These are phyloP conservation scores for Skeletonema potamos DNA, from an alignment of 108 stramenopile species.

Conservation along the genomic window DNA sequence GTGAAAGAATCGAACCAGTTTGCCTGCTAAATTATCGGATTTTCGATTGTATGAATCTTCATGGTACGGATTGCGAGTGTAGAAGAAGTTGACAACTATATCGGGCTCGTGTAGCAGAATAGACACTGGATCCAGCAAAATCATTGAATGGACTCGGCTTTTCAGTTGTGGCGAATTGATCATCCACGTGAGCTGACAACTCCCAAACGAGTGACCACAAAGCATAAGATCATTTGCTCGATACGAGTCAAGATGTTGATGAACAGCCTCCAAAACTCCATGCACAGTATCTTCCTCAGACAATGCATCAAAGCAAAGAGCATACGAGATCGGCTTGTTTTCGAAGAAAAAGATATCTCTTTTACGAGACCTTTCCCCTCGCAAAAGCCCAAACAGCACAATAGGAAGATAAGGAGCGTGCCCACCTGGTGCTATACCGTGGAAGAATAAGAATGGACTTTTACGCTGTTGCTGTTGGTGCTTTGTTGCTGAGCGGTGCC, in stretches of 20 bases:
- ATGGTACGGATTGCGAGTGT: slow-evolving; percentile 39
- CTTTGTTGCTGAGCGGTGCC: slow-evolving; percentile 54
- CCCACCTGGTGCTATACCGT: slow-evolving; percentile 89
- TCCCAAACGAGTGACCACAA: slow-evolving; percentile 89
- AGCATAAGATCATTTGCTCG: slow-evolving; percentile 34
- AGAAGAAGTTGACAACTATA: slow-evolving; percentile 83
- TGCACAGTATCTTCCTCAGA: slow-evolving; percentile 65
- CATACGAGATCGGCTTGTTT: slow-evolving; percentile 61
- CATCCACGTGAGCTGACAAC: slow-evolving; percentile 78
- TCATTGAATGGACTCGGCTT: slow-evolving; percentile 45
- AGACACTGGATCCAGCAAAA: slow-evolving; percentile 85
- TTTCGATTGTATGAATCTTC: slow-evolving; percentile 6
- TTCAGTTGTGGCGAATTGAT: slow-evolving; percentile 31
- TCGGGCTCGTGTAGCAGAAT: slow-evolving; percentile 81
- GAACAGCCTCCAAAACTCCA: slow-evolving; percentile 62
- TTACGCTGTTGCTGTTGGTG: slow-evolving; percentile 1
- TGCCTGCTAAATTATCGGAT: not conserved
- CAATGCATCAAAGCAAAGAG: slow-evolving; percentile 44
- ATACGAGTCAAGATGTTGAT: slow-evolving; percentile 23
- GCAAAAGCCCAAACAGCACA: slow-evolving; percentile 44
- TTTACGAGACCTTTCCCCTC: slow-evolving; percentile 26
- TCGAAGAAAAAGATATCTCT: slow-evolving; percentile 73
- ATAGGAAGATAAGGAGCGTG: slow-evolving; percentile 69
- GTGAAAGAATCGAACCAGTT: slow-evolving; percentile 39
- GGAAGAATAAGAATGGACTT: slow-evolving; percentile 78